A percentile compares a stretch with the other conserved stretches of the same genome.
These are phyloP conservation scores for Euphorbia celastroides DNA, from an alignment of 441 rosid species.

Conservation along the genomic window DNA sequence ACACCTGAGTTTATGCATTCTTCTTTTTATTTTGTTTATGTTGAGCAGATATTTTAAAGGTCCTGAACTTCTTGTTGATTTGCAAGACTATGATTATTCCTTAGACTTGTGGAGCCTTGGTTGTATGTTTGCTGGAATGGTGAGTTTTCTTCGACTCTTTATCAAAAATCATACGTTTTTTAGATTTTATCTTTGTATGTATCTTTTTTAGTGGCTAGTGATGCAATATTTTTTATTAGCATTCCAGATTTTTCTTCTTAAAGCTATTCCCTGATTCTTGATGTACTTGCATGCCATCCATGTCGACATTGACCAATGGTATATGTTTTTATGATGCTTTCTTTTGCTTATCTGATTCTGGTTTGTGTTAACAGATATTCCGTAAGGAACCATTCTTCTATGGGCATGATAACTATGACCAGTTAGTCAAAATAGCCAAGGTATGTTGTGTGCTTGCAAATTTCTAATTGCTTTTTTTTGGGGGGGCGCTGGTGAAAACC, in stretches of 20 bases:
- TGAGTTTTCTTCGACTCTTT: no score
- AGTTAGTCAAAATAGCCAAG: slow-evolving; percentile 93
- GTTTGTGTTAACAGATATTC: slow-evolving; percentile 54
- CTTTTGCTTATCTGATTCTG: slow-evolving; percentile 19
- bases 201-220: slow-evolving; percentile 4
- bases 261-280: slow-evolving; percentile 16
- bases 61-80: slow-evolving; percentile 89
- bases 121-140: no score
- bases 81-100: slow-evolving; percentile 95
- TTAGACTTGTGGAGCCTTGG: slow-evolving; percentile 99
- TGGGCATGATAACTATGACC: slow-evolving; percentile 98
- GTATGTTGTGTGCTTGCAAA: slow-evolving; percentile 26
- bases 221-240: not conserved
- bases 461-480: slow-evolving; percentile 19
- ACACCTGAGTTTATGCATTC: no score
- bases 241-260: not conserved
- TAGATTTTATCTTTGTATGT: no score
- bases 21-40: not conserved
- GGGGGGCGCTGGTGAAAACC: not conserved
- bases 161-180: no score
- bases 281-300: slow-evolving; percentile 28
- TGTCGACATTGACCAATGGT: no score
- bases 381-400: slow-evolving; percentile 95
- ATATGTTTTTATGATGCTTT: no score
- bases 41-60: slow-evolving; percentile 37